Evolutionary conservation across 208 protist genomes (phyloP), one percentile per base, ranked within the genome.

Genomic region (Acanthamoeba castellanii): DNA sequence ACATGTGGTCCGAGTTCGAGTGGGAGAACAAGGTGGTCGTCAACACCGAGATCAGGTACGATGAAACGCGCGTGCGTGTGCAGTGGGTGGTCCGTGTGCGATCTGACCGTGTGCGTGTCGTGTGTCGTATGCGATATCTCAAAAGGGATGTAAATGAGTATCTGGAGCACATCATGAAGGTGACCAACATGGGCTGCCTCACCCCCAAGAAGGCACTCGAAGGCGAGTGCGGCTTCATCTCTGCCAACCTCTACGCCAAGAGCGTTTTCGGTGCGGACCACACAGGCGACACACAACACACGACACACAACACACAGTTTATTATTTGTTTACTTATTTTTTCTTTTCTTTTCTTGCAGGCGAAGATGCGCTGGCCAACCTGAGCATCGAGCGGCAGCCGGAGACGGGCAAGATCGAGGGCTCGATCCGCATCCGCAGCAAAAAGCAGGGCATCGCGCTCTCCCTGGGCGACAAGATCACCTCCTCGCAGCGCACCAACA

Each of bases 1-100:
- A 96, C 34, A 99, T 99, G 98, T 99, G 99, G 99, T 96, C 98
- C 55, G 98, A 99, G 96, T 99, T 99, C 94, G 99, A 99, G 95
- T 99, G 99, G 99, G 99, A 99, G 97, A 99, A 99, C 97, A 99
- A 99, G 95, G 98, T 99, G 16, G 96, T 96, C 66, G 97, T 99
- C 4, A 98, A 97, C n/a, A 99, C 98, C 25, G 96, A 97, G 45
- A 98, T 98, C 76, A 96, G 76, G 68, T 96, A 97, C 78, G 96
- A 87, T 34, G 16, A 3, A 2, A 11, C 7, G 45, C 45, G 45
- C 3, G 37, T 42, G 37, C 45, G 45, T 47, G 45, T 47, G 45
- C 45, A 2, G 45, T 47, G n/a, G 25, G 57, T 59, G 76, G 72
- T 25, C 2, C 2, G 45, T 9, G 45, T 9, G 45, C 45, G 45